Evolutionary conservation across 1,284 basidiomycete species (phyloP).

Genomic region (Austroboletus niveus): DNA sequence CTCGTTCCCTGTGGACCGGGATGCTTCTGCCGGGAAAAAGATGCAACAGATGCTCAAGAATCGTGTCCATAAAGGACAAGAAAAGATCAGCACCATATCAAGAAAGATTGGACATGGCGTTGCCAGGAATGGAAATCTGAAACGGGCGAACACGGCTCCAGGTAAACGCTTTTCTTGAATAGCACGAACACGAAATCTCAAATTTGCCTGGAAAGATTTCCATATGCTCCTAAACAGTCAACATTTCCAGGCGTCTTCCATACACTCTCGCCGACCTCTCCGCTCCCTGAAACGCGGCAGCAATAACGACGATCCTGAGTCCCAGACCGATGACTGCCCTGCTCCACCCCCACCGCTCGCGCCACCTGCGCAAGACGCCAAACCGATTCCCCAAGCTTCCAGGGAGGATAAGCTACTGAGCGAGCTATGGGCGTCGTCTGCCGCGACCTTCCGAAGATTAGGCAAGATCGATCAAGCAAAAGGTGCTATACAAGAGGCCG

Average conservation of each 20-base stretch:
- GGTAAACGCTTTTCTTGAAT: constrained; percentile 39
- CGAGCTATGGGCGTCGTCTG: constrained; percentile 90
- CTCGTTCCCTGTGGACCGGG: constrained; percentile 37
- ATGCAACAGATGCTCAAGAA: constrained; percentile 71
- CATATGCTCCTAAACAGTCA: constrained; percentile 57
- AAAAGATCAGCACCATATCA: constrained; percentile 70
- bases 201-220: constrained; percentile 47
- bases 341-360: constrained; percentile 42
- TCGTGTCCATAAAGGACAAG: constrained; percentile 69
- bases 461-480: constrained; percentile 89
- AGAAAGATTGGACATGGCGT: constrained; percentile 73
- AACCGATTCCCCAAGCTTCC: constrained; percentile 46
- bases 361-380: constrained; percentile 29
- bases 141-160: constrained; percentile 62
- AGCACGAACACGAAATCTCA: background rate
- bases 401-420: constrained; percentile 75
- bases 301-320: constrained; percentile 33
- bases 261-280: constrained; percentile 71
- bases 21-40: constrained; percentile 59
- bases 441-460: constrained; percentile 88
- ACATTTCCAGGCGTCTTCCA: constrained; percentile 82
- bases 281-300: constrained; percentile 46
- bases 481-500: constrained; percentile 93
- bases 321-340: constrained; percentile 36
- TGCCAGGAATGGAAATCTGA: constrained; percentile 50